Evolutionary conservation across 768 basidiomycete species (phyloP), one percentile per base, ranked within the genome.

Genomic region (Rhizopogon vesiculosus): DNA sequence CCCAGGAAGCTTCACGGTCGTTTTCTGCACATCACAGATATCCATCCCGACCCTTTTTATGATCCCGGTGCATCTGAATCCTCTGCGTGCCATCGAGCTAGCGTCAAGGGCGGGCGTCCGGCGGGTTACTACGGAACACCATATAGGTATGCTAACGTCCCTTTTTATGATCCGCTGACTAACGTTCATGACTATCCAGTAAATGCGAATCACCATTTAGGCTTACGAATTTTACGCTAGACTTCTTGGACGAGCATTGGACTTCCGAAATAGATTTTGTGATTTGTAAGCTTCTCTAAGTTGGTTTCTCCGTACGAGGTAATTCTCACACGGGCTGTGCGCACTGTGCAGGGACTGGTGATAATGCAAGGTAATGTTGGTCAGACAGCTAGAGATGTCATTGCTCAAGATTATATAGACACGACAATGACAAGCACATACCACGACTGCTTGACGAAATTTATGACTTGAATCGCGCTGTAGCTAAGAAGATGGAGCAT

Each of bases 231-330:
- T 77, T 80, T 44, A 93, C 92, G 16, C 78, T 96, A 52, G 86
- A 93, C 60, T 91, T 78, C 73, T 69, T 94, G 52, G 85, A 85
- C 52, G 77, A 83, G 62, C 78, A 91, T 57, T 94, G 90, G 91
- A 80, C 84, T 39, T 77, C 81, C 56, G 84, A 94, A 62, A 80
- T 96, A 31, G 93, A 96, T 66, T 96, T 95, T 67, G 91, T 96
- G 25, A 77, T 96, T 25, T 93, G 90, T 88, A 64, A 62, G 79
- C 75, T 25, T 25, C 25, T 44, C 48, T 49, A 29, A 39, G 44
- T 35, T 13, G 15, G 12, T 22, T 5, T 5, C 15, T 35, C 15
- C 16, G 16, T 16, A 1, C 25, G 54, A 29, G 18, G 10, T 25
- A 51, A 31, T 48, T 22, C 13, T 43, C 25, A 22, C 25, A 22